Evolutionary conservation across 208 protist genomes (phyloP).

Genomic region (Porcisia deanei): DNA sequence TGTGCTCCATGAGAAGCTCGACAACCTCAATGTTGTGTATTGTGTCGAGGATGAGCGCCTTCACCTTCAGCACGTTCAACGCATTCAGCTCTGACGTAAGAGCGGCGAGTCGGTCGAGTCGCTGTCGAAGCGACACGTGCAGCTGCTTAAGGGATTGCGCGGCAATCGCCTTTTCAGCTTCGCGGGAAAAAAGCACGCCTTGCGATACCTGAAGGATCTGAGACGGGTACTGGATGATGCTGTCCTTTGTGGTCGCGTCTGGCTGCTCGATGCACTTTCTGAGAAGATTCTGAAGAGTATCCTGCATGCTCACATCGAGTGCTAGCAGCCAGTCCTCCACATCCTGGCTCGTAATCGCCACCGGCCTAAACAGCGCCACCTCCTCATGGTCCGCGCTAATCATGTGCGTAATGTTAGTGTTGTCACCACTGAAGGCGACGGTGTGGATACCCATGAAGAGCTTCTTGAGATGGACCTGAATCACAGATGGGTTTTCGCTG

Average conservation of each 20-base stretch:
- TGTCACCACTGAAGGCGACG: slow-evolving; percentile 79
- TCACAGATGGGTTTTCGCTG: slow-evolving; percentile 90
- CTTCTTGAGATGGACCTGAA: slow-evolving; percentile 94
- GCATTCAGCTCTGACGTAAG: slow-evolving; percentile 46
- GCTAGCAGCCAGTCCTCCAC: slow-evolving; percentile 95
- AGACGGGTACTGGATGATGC: slow-evolving; percentile 77
- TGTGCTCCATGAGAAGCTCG: slow-evolving; percentile 68
- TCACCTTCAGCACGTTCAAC: slow-evolving; percentile 82
- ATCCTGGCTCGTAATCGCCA: slow-evolving; percentile 86
- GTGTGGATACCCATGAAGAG: slow-evolving; percentile 94
- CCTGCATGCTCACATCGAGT: slow-evolving; percentile 86
- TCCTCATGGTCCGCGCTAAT: slow-evolving; percentile 87
- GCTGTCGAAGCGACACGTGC: slow-evolving; percentile 34
- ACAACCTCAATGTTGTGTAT: slow-evolving; percentile 97
- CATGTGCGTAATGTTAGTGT: slow-evolving; percentile 90
- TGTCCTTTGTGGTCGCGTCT: slow-evolving; percentile 40
- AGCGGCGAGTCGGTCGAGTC: slow-evolving; percentile 71
- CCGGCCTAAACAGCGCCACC: slow-evolving; percentile 64
- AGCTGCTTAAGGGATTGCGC: slow-evolving; percentile 37
- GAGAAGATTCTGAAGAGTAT: slow-evolving; percentile 79
- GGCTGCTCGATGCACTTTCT: slow-evolving; percentile 49
- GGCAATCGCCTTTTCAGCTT: slow-evolving; percentile 67
- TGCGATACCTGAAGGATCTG: slow-evolving; percentile 89
- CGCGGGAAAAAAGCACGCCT: slow-evolving; percentile 83
- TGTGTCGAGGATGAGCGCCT: slow-evolving; percentile 95